These are phyloP conservation scores for Ustilago shanxiensis DNA, from an alignment of 1,284 basidiomycete genomes.

Conservation along the genomic window DNA sequence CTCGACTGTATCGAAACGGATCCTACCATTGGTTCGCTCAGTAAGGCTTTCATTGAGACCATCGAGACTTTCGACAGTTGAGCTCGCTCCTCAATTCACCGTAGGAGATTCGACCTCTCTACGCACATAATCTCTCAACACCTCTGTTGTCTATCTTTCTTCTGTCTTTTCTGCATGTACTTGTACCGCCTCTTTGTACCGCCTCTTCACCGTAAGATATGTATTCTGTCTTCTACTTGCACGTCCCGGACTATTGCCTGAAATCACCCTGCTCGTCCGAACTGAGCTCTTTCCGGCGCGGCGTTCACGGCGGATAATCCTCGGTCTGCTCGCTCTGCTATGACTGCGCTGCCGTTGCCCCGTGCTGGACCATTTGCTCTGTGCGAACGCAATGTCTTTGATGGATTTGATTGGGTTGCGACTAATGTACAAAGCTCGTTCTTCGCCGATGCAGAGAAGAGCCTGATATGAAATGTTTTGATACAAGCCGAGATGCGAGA, in stretches of 20 bases:
- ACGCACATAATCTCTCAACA: background rate
- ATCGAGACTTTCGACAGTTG: conserved; percentile 54
- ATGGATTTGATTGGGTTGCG: conserved; percentile 4
- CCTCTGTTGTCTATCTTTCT: background rate
- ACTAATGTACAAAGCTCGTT: conserved; percentile 26
- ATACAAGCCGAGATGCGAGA: conserved; percentile 8
- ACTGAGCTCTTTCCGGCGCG: background rate
- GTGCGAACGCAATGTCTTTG: background rate
- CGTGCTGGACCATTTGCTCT: background rate
- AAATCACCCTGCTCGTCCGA: background rate
- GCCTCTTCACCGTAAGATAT: background rate
- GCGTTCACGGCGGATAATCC: no score
- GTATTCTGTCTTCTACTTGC: conserved; percentile 4
- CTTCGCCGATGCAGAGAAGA: background rate
- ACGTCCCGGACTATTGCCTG: background rate
- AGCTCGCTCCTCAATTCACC: background rate
- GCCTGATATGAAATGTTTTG: conserved; percentile 6
- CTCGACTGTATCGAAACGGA: conserved; percentile 54
- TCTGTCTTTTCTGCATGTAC: conserved; percentile 5
- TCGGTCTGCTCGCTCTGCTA: background rate
- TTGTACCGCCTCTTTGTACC: conserved; percentile 7
- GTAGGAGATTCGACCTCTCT: background rate
- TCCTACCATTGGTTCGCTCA: conserved; percentile 48
- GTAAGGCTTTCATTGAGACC: conserved; percentile 53
- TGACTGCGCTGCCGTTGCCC: background rate